Percentiles rank a stretch among this genome's conserved stretches.
phyloP scores from a whole-genome alignment of 495 filamentous ascomycete species.

The Zalerion maritima region DNA sequence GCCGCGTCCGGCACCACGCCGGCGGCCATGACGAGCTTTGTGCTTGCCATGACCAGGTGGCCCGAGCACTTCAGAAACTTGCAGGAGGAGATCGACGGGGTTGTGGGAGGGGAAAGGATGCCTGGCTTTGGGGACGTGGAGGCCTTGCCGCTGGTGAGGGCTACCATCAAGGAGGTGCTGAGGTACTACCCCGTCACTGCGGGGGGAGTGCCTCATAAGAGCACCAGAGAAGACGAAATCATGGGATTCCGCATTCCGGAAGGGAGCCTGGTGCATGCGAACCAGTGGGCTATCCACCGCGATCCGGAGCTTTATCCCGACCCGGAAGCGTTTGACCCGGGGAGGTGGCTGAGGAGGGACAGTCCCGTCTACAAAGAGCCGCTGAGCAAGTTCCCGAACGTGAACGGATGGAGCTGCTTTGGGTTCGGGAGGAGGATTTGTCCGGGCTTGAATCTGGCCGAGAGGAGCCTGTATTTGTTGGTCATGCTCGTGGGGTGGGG shows the following conservation, averaged over 20 bases:
- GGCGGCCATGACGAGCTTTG: conserved; percentile 41
- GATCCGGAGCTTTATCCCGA: conserved; percentile 43
- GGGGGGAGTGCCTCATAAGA: conserved; percentile 35
- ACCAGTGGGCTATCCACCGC: conserved; percentile 45
- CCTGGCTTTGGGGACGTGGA: conserved; percentile 34
- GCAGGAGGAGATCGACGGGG: conserved; percentile 39
- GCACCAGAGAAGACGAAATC: conserved; percentile 31
- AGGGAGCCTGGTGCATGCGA: conserved; percentile 29
- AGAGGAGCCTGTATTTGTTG: conserved; percentile 6
- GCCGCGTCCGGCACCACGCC: too few species aligned
- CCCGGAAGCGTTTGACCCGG: conserved; percentile 43
- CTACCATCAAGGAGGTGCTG: conserved; percentile 44
- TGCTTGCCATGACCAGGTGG: conserved; percentile 45
- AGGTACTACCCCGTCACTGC: conserved; percentile 39
- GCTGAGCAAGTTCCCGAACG: conserved; percentile 7
- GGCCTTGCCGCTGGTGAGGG: conserved; percentile 32
- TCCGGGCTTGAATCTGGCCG: conserved; percentile 8
- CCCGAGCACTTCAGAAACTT: conserved; percentile 38
- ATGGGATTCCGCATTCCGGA: conserved; percentile 24
- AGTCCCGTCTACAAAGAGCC: too few species aligned
- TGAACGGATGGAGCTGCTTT: conserved; percentile 7
- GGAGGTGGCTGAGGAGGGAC: conserved; percentile 37
- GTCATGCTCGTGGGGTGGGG: conserved; percentile 6
- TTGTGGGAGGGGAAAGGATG: conserved; percentile 28
- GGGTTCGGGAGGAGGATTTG: conserved; percentile 10